Evolutionary conservation across 495 filamentous ascomycete species (phyloP), one percentile per base, ranked within the genome.

Genomic region (Hypomontagnella submonticulosa): DNA sequence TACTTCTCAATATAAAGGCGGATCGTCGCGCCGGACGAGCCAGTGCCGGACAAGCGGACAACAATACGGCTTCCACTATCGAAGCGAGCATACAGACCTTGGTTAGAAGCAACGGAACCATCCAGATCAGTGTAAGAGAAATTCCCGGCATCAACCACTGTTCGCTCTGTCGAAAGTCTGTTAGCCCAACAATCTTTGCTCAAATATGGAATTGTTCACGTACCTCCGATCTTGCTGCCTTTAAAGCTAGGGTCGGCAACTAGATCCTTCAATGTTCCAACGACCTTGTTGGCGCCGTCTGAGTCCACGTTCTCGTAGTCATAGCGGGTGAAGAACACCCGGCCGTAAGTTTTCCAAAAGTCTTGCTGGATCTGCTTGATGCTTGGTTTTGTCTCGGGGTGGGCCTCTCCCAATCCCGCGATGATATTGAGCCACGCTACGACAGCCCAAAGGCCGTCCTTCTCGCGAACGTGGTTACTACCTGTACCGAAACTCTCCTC

Each of bases 391-490:
- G 87, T 85, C 4, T 76, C 82, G 42, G 90, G 86, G 73, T 91
- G 86, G 66, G 92, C 82, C 79, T 97, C 85, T 53, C 92, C 92
- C 11, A 98, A 87, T 61, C 92, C 95, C 40, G 95, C 96, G 71
- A 99, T 97, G 76, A 99, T 96, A 80, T 99, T 99, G 73, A 99
- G 77, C 95, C 95, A 99, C 34, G 95, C 95, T 19, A 97, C 90
- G 49, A 99, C 85, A 60, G 95, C 95, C 95, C 95, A 99, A 50
- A 98, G 82, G 42, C 95, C 95, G 69, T 99, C 95, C 84, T 99
- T 99, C 86, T 99, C 95, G 55, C 95, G 90, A 75, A 99, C 97
- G 77, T 99, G 95, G 81, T 99, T 97, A 84, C 90, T 94, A n/a
- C 95, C 95, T 1, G 95, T 99, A 37, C 95, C 95, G 75, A 99